Evolutionary conservation across 1,284 basidiomycete genomes (phyloP), one percentile per base, ranked within the genome.

Genomic region (Austroboletus olivaceoglutinosus): DNA sequence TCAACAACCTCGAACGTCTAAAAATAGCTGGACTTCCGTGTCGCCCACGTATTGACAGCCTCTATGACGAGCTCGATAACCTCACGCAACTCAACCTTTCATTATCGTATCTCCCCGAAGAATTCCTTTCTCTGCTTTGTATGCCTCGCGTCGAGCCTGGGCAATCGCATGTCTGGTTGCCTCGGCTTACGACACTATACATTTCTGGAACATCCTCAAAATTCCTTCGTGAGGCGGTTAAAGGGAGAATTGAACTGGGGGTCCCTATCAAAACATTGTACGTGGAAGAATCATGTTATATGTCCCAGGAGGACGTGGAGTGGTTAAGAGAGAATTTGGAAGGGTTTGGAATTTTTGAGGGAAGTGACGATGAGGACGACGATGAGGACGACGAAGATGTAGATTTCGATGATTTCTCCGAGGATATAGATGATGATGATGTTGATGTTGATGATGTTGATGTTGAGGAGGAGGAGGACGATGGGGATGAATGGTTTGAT

Each of bases 1-100:
- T 84, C 23, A 63, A 64, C 19, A 69, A 69, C 3, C 60, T 85
- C 27, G 70, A 77, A 44, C 64, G 66, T 44, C 65, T 86, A 48
- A 81, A 81, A 57, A 67, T 86, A 23, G 59, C 68, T 1, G 73
- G 73, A 4, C 62, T 84, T 40, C 73, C 73, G 0, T 81, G 78
- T 52, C 60, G 64, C 50, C 36, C 53, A 2, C 65, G 66, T 15
- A 51, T 71, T n/a, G 59, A 71, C 27, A 45, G 33, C 10, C 65
- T 84, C 54, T 73, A 77, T 41, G 65, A 58, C n/a, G 73, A 79
- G 52, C 69, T 83, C 15, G 60, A 54, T 2, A 72, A 72, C 40
- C 63, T 85, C 6, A 64, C 71, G 43, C 55, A 59, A 23, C 61
- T 85, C 50, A 70, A 74, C 34, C 46, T 84, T 31, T 69, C 45